These are phyloP conservation scores for Trichoderma brevicompactum DNA, from an alignment of 2,329 filamentous ascomycete species.

Conservation along the genomic window DNA sequence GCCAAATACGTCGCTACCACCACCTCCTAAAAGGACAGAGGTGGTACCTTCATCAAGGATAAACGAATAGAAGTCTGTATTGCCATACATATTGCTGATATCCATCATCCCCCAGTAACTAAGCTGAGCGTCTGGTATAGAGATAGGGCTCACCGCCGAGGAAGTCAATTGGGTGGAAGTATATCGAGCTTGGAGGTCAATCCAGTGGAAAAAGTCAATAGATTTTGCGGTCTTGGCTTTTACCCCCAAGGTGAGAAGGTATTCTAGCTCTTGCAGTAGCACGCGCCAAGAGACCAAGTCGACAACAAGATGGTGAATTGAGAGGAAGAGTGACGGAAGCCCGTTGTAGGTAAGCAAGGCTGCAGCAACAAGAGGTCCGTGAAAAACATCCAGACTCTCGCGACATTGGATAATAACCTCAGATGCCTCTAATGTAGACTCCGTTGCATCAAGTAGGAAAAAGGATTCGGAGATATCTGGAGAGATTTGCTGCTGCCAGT, in stretches of 20 bases:
- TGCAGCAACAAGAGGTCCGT: slow-evolving; percentile 16
- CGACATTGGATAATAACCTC: slow-evolving; percentile 7
- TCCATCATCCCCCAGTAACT: slow-evolving; percentile 12
- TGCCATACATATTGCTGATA: background rate
- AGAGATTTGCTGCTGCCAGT: slow-evolving; percentile 6
- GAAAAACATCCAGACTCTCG: background rate
- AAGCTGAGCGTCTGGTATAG: too few relatives aligned
- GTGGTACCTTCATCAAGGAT: too few relatives aligned
- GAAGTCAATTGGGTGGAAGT: background rate
- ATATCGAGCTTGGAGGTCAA: slow-evolving; percentile 5
- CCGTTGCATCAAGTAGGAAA: too few relatives aligned
- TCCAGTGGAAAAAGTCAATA: background rate
- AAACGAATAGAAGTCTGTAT: too few relatives aligned
- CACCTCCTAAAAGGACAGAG: too few relatives aligned
- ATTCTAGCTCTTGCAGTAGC: slow-evolving; percentile 30
- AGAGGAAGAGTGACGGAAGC: background rate
- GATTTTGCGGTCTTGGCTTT: background rate
- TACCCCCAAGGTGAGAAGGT: background rate
- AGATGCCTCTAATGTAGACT: background rate
- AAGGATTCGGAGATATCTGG: background rate
- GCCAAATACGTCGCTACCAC: slow-evolving; percentile 12
- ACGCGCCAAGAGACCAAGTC: slow-evolving; percentile 32
- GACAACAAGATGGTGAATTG: slow-evolving; percentile 30
- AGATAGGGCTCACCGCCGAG: too few relatives aligned
- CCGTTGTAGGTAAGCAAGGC: background rate